Evolutionary conservation across 2,329 filamentous ascomycete species (phyloP), one percentile per base, ranked within the genome.

Genomic region (Colletotrichum tanaceti): DNA sequence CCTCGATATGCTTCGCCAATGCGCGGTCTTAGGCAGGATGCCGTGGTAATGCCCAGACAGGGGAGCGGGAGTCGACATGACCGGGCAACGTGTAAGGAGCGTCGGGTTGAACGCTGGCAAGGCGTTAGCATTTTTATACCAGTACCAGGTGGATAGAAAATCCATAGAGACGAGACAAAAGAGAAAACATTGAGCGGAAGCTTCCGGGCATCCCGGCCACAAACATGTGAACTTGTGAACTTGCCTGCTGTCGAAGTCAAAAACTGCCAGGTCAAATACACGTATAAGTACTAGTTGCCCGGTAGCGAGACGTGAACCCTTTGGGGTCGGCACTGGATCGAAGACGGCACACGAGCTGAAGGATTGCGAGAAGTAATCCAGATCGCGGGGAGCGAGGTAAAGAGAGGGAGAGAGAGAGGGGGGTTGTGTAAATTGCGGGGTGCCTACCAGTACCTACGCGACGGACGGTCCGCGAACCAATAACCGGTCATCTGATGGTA

Each of bases 51-150:
- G 49, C 41, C 10, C 62, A 69, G 57, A 49, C 13, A 13, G 44
- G 49, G 50, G 53, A 28, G 44, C 28, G 22, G 35, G 10, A 11
- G 53, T n/a, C 20, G 46, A 28, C 2, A 20, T 18, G 55, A n/a
- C 24, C 13, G 22, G n/a, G 43, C 49, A 47, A 47, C 39, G 62
- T 7, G 54, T 49, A 44, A 65, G 43, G 41, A 50, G 55, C 43
- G 35, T 41, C 41, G 57, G 28, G 46, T 20, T 57, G 41, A 43
- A 20, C 58, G 38, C 28, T 69, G 47, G 55, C 28, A 52, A 61
- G 62, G 63, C 63, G 66, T 65, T 69, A 69, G 66, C 62, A 69
- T 68, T 22, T 50, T 52, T 58, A 61, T 52, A 69, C 35, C 55
- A 28, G 49, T 52, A 52, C 20, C 38, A 4, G 22, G 41, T 46